Base-by-base conservation (phyloP, 2,329 filamentous ascomycete species). In the Alternaria atra region DNA sequence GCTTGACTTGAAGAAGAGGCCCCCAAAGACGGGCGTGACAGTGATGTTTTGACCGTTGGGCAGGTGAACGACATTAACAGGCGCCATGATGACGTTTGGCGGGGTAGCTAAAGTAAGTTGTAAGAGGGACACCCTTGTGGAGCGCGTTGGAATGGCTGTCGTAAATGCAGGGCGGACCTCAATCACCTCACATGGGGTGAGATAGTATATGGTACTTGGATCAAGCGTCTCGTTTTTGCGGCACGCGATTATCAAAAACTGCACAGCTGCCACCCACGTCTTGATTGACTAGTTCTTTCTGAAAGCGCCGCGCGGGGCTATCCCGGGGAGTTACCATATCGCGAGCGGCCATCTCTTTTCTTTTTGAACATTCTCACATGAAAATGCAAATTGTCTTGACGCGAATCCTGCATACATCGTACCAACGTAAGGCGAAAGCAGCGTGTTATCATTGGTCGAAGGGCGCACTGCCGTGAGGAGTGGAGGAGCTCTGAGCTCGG, bases 21-120 rank as follows among this genome's bases (percentile, higher is more conserved):
- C 94, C n/a, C 91, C 93, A 77, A 97, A 97, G 27, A 97, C 92
- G 1, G 93, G 91, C 13, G 88, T 89, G 32, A 97, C 91, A 3
- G 89, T 90, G 73, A 95, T 86, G 66, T 85, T 90, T 80, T 95
- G 92, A 73, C 94, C 94, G 80, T 97, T 96, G 48, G 94, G 94
- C 68, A 98, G 84, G 77, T 91, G 87, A 61, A 94, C 84, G 47
- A 86, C 73, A 29, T 80, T 78, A 46, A 66, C 66, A 50, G 79
- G 80, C 23, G 80, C 73, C 77, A 83, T 83, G 65, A 65, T 55
- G 55, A 63, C 64, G 69, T 70, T 70, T 68, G 65, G 71, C 64
- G 72, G 72, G 72, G 71, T 72, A 72, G 64, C 53, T 53, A 35
- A 40, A 50, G 53, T 43, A 39, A 44, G 55, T 44, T 52, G 50